These are phyloP conservation scores for Takashimella tepidaria DNA, from an alignment of 1,284 basidiomycete genomes.

Conservation along the genomic window DNA sequence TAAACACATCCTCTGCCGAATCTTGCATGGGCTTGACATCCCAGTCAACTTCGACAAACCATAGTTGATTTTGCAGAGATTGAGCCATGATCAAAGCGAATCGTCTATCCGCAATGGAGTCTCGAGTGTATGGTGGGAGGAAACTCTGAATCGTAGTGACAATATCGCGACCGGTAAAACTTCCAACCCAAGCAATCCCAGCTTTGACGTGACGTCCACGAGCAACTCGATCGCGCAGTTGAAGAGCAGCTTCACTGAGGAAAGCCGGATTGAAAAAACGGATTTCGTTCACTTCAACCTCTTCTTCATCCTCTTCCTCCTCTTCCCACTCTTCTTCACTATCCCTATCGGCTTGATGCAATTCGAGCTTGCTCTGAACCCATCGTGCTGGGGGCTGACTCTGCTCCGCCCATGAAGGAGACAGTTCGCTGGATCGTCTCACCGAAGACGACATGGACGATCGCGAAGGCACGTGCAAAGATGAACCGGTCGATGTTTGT, in stretches of 20 bases:
- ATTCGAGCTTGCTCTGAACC: constrained; percentile 43
- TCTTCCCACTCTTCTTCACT: constrained; percentile 50
- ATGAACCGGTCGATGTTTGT: constrained; percentile 20
- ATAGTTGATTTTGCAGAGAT: constrained; percentile 82
- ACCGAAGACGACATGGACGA: constrained; percentile 10
- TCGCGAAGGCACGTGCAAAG: constrained; percentile 12
- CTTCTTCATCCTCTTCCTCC: constrained; percentile 51
- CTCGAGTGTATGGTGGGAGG: constrained; percentile 68
- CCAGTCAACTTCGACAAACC: constrained; percentile 98
- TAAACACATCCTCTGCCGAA: constrained; percentile 90
- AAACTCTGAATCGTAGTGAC: constrained; percentile 78
- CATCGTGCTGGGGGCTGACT: constrained; percentile 35
- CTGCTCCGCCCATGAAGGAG: constrained; percentile 34
- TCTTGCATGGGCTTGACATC: constrained; percentile 77
- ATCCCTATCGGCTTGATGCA: constrained; percentile 43
- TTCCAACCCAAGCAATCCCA: constrained; percentile 74
- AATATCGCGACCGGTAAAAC: constrained; percentile 87
- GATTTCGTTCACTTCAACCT: constrained; percentile 62
- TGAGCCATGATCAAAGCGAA: constrained; percentile 81
- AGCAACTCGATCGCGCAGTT: constrained; percentile 78
- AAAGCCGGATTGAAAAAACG: constrained; percentile 80
- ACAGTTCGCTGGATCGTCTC: constrained; percentile 16
- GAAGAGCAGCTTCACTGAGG: constrained; percentile 80
- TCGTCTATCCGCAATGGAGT: constrained; percentile 64
- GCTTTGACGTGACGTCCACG: constrained; percentile 83